phyloP scores from a whole-genome alignment of 352 stramenopile genomes.

The Globisporangium emineosum region DNA sequence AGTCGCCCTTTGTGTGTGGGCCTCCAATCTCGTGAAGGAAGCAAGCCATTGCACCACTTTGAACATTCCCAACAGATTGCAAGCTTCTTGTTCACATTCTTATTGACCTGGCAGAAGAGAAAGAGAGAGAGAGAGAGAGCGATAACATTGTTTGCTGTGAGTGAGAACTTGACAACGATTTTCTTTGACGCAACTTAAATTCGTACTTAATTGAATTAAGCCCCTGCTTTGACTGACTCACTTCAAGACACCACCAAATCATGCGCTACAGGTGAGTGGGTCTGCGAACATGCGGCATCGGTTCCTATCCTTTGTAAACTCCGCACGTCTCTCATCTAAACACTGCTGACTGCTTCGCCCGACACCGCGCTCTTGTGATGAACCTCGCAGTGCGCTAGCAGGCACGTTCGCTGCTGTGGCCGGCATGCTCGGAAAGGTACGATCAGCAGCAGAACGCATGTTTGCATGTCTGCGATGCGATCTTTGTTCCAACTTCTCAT shows the following conservation, averaged over 20 bases:
- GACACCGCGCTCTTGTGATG: not conserved
- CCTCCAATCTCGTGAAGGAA: not conserved
- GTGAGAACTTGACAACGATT: too few species aligned
- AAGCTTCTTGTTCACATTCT: not conserved
- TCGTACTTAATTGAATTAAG: not conserved
- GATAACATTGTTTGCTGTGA: not conserved
- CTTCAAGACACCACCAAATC: not conserved
- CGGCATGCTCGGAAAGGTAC: slow-evolving; percentile 56
- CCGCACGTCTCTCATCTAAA: not conserved
- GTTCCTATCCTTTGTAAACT: not conserved
- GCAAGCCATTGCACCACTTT: not conserved
- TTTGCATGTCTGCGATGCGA: not conserved
- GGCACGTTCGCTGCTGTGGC: slow-evolving; percentile 53
- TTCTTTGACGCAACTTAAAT: not conserved
- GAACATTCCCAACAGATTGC: too few species aligned
- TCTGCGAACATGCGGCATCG: not conserved
- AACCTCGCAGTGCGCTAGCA: slow-evolving; percentile 40
- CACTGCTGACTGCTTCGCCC: not conserved
- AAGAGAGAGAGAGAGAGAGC: not conserved
- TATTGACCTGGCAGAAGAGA: not conserved
- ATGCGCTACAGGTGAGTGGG: slow-evolving; percentile 1
- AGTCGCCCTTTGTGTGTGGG: not conserved
- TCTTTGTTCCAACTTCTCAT: not conserved
- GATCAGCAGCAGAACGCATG: not conserved
- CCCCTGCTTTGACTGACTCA: not conserved